A percentile compares a stretch with the other conserved stretches of the same genome.
Evolutionary conservation across 192 early-diverging fungal genomes (phyloP).

Genomic region (Coemansia sp.): DNA sequence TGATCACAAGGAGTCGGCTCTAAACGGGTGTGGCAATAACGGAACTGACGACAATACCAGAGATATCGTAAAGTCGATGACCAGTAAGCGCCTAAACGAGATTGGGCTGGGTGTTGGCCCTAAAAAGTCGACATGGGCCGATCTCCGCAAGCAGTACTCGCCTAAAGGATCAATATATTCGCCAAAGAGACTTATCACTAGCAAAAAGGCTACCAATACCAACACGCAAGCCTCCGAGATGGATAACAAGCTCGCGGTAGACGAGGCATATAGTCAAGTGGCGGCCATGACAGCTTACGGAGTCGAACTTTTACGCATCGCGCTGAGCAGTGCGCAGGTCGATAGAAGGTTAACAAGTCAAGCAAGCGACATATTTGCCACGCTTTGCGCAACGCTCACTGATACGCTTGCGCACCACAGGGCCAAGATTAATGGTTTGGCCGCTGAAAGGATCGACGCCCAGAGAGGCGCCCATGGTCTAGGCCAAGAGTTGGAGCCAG

Average conservation of each 20-base stretch:
- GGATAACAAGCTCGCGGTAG: background rate
- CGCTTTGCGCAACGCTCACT: background rate
- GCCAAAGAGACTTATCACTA: background rate
- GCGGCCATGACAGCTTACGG: background rate
- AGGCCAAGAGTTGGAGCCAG: background rate
- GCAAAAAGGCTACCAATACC: background rate
- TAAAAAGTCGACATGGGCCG: background rate
- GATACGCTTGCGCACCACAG: background rate
- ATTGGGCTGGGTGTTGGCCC: background rate
- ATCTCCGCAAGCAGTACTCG: background rate
- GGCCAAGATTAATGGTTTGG: background rate
- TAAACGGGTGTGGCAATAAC: background rate
- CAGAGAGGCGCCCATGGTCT: background rate
- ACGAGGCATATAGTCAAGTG: background rate
- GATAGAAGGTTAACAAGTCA: background rate
- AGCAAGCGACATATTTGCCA: background rate
- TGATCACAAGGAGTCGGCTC: background rate
- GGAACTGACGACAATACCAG: background rate
- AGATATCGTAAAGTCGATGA: background rate
- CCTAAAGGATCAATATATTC: background rate
- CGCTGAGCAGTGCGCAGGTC: background rate
- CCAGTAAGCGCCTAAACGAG: background rate
- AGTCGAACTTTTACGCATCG: background rate
- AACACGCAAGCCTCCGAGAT: background rate
- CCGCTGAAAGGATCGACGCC: background rate